Base-by-base conservation (phyloP, 176 grass and related monocot species). In the Eleusine coracana region DNA sequence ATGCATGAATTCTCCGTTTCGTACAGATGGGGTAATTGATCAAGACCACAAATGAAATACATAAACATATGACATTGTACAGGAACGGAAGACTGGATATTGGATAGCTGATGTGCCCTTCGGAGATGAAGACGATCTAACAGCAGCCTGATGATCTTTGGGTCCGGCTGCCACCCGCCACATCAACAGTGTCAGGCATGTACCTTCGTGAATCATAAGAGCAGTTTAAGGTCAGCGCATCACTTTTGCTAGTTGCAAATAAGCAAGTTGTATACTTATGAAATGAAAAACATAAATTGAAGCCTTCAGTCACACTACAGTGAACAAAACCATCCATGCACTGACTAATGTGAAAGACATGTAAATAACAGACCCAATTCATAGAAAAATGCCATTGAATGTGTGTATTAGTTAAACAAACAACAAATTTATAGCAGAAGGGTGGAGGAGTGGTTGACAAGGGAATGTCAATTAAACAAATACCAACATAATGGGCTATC, bases 171-270 rank as follows among this genome's bases (percentile, higher is more conserved):
- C 88, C 88, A 74, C 90, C 82, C 44, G 81, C 73, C 83, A 95
- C 81, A 84, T 95, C 90, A 23, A 95, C 80, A 17, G 92, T 95
- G 68, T 95, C 87, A 74, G 92, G 90, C 48, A 92, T 49, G 60
- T 90, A 95, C 78, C 93, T 95, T 84, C 78, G 85, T 18, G 60
- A 78, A 20, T 81, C 81, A 87, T 18, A 60, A 78, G 15, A 51
- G 74, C 12, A 70, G 79, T 74, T 82, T 71, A 86, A 52, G 21
- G 25, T 85, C 15, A 73, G 66, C 16, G 40, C 15, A 79, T 20
- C 70, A 17, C 25, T 41, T 61, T 78, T 52, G 14, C 70, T 69
- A 31, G 11, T 59, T 68, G 77, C 12, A 58, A 61, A 61, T 61
- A 69, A 75, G 61, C 54, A 78, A 10, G 52, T 60, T 42, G 16